These are phyloP conservation scores for Rhizophora mangle DNA, from an alignment of 345 rosid species.

Conservation along the genomic window DNA sequence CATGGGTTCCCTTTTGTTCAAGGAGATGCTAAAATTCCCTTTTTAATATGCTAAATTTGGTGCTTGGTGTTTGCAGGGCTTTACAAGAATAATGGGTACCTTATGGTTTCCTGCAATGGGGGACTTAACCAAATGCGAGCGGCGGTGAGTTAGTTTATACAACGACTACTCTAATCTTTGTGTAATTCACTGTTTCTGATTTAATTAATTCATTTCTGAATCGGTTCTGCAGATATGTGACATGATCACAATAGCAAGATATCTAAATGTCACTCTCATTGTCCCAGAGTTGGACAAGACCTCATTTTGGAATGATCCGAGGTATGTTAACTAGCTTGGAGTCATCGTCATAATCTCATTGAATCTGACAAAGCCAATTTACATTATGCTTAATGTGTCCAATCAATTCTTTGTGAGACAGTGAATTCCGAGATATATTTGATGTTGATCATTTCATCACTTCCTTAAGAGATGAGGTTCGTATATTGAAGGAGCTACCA, in stretches of 20 bases:
- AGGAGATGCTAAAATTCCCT: background rate
- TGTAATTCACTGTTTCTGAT: background rate
- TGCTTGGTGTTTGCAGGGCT: conserved; percentile 47
- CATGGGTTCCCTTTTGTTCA: conserved; percentile 1
- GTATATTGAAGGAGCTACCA: conserved; percentile 75
- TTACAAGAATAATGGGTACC: conserved; percentile 85
- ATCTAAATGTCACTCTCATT: conserved; percentile 81
- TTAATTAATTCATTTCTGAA: conserved; percentile 11
- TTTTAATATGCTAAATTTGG: background rate
- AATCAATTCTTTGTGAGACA: conserved; percentile 32
- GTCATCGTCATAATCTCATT: background rate
- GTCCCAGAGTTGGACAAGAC: conserved; percentile 94
- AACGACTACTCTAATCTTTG: conserved; percentile 3
- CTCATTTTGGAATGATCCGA: conserved; percentile 95
- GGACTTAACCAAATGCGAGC: conserved; percentile 99
- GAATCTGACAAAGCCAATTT: background rate
- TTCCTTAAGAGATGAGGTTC: conserved; percentile 90
- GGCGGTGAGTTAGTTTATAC: conserved; percentile 54
- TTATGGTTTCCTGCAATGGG: conserved; percentile 95
- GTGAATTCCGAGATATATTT: conserved; percentile 92
- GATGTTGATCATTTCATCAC: conserved; percentile 84
- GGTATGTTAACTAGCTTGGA: conserved; percentile 36
- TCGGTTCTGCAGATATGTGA: conserved; percentile 74
- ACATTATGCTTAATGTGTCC: conserved; percentile 6
- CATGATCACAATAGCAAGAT: conserved; percentile 89